Conservation (phyloP, 2,329 filamentous ascomycete species). For the Aureobasidium sp. region DNA sequence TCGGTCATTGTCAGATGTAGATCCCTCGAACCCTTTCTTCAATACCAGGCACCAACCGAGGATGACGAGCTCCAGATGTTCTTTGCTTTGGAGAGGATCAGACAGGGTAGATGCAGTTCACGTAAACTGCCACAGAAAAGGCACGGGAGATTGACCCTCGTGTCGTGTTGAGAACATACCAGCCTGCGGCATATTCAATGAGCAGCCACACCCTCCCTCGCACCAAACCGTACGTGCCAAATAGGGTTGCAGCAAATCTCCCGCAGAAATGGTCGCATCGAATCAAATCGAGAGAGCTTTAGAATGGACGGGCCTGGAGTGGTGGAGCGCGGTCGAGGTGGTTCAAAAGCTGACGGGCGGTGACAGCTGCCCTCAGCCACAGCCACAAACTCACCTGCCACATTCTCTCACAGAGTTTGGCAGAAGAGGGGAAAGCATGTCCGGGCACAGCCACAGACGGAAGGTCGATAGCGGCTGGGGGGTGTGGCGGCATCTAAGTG, state of each 20-base stretch:
- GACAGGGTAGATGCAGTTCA: not conserved
- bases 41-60: not conserved
- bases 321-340: not conserved
- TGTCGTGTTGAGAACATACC: not conserved
- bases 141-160: not conserved
- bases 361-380: constrained; percentile 10
- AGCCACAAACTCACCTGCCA: constrained; percentile 2
- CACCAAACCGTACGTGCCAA: not conserved
- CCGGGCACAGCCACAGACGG: constrained; percentile 1
- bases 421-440: not conserved
- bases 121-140: not conserved
- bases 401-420: not conserved
- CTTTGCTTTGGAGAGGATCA: not conserved
- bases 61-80: not conserved
- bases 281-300: not conserved
- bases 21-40: not conserved
- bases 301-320: not conserved
- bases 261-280: not conserved
- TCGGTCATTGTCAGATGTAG: not conserved
- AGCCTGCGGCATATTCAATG: not conserved
- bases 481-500: not conserved
- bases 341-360: not conserved
- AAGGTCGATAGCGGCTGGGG: not conserved
- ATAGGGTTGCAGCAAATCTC: constrained; percentile 11
- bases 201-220: not conserved